phyloP scores from a whole-genome alignment of 2,329 filamentous ascomycete species.

The Pseudogymnoascus sp. region DNA sequence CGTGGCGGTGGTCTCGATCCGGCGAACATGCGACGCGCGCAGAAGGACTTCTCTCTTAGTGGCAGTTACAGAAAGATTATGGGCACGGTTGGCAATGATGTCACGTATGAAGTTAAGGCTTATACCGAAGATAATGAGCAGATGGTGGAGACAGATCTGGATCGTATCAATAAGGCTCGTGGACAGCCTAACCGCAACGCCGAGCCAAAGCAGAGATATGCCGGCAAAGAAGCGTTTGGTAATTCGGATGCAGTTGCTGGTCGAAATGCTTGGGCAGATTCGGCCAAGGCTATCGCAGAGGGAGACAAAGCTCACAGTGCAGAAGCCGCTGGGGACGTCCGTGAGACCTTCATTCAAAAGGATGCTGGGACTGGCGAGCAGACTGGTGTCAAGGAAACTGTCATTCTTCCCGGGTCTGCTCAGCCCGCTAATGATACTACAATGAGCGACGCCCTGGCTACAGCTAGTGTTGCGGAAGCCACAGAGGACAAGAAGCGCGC shows the following conservation, averaged over 20 bases:
- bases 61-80: conserved; percentile 85
- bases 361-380: conserved; percentile 25
- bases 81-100: conserved; percentile 52
- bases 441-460: background rate
- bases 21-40: conserved; percentile 73
- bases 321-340: conserved; percentile 13
- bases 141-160: conserved; percentile 80
- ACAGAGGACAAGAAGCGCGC: conserved; percentile 1
- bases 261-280: conserved; percentile 26
- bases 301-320: background rate
- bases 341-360: conserved; percentile 26
- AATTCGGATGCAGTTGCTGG: background rate
- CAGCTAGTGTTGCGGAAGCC: background rate
- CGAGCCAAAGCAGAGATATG: background rate
- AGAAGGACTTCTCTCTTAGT: conserved; percentile 80
- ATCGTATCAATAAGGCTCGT: conserved; percentile 33
- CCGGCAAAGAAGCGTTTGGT: background rate
- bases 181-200: conserved; percentile 10
- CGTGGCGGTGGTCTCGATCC: conserved; percentile 75
- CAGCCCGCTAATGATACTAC: background rate
- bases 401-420: background rate
- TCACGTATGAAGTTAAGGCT: conserved; percentile 59
- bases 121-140: conserved; percentile 71
- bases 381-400: conserved; percentile 18
- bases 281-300: conserved; percentile 12